Evolutionary conservation across 129 eudicot genomes (phyloP).

Genomic region (Pulicaria dysenterica): DNA sequence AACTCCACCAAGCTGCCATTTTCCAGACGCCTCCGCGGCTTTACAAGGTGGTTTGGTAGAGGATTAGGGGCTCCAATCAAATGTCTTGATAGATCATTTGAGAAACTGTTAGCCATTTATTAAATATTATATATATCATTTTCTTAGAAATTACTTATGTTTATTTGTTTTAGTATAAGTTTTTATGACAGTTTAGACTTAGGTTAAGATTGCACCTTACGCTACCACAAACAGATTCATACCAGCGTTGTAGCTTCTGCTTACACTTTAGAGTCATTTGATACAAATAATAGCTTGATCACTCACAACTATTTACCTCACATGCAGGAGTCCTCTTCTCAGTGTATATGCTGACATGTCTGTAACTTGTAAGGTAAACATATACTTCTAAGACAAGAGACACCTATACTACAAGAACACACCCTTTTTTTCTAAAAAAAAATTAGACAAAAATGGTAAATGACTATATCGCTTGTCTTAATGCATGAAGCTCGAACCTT

Average conservation of each 20-base stretch:
- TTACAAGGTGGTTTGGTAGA: no score
- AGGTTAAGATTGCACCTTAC: neutral
- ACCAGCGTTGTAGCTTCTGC: neutral
- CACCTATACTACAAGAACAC: constrained; percentile 7
- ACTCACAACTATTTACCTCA: constrained; percentile 1
- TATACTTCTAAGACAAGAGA: constrained; percentile 6
- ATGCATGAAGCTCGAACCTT: constrained; percentile 11
- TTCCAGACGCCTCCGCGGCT: no score
- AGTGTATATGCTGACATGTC: constrained; percentile 99
- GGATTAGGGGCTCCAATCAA: no score
- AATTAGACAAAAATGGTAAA: neutral
- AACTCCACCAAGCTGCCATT: no score
- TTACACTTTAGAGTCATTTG: neutral
- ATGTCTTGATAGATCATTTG: no score
- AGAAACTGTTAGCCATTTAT: no score
- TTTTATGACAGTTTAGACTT: no score
- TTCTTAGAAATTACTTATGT: no score
- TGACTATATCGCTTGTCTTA: neutral
- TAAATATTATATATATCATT: no score
- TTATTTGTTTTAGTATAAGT: no score
- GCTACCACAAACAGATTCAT: neutral
- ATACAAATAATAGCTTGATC: neutral
- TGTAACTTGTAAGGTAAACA: constrained; percentile 86
- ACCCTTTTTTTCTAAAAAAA: neutral
- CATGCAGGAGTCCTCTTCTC: constrained; percentile 87